A percentile compares a stretch with the other conserved stretches of the same genome.
Evolutionary conservation across 495 filamentous ascomycete genomes (phyloP).

Genomic region (Tuber borchii): DNA sequence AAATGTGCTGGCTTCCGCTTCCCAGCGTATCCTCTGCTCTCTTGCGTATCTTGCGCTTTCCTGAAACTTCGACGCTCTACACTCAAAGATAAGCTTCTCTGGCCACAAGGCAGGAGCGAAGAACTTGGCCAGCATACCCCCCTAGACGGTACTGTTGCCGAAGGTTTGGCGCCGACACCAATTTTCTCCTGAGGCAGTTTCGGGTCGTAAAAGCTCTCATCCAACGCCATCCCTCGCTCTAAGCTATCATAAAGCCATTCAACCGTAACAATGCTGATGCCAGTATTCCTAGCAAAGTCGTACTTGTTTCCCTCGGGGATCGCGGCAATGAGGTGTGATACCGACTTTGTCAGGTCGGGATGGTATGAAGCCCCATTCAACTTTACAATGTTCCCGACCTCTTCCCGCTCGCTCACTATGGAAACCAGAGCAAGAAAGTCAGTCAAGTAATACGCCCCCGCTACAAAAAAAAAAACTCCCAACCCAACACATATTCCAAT

Average conservation of each 20-base stretch:
- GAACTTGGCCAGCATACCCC: slow-evolving; percentile 48
- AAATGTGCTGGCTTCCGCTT: slow-evolving; percentile 72
- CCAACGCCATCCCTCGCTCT: slow-evolving; percentile 85
- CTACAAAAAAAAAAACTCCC: not conserved
- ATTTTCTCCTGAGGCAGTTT: slow-evolving; percentile 59
- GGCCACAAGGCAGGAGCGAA: slow-evolving; percentile 33
- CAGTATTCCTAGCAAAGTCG: slow-evolving; percentile 71
- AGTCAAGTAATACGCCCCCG: not conserved
- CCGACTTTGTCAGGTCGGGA: slow-evolving; percentile 74
- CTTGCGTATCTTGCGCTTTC: slow-evolving; percentile 68
- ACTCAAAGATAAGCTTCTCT: not conserved
- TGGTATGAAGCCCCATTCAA: slow-evolving; percentile 72
- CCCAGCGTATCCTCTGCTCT: slow-evolving; percentile 71
- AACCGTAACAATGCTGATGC: slow-evolving; percentile 64
- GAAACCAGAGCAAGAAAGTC: slow-evolving; percentile 9
- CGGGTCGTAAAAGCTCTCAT: slow-evolving; percentile 77
- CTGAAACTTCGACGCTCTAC: slow-evolving; percentile 26
- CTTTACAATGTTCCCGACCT: slow-evolving; percentile 58
- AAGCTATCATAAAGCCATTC: slow-evolving; percentile 85
- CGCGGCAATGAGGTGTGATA: slow-evolving; percentile 79
- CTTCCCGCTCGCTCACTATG: slow-evolving; percentile 58
- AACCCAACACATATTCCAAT: not conserved
- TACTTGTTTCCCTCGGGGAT: slow-evolving; percentile 81
- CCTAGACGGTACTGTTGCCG: slow-evolving; percentile 40
- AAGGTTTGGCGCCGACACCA: slow-evolving; percentile 71